Evolutionary conservation across 495 filamentous ascomycete genomes (phyloP), one percentile per base, ranked within the genome.

Genomic region (Sabuloglossum arenarium): DNA sequence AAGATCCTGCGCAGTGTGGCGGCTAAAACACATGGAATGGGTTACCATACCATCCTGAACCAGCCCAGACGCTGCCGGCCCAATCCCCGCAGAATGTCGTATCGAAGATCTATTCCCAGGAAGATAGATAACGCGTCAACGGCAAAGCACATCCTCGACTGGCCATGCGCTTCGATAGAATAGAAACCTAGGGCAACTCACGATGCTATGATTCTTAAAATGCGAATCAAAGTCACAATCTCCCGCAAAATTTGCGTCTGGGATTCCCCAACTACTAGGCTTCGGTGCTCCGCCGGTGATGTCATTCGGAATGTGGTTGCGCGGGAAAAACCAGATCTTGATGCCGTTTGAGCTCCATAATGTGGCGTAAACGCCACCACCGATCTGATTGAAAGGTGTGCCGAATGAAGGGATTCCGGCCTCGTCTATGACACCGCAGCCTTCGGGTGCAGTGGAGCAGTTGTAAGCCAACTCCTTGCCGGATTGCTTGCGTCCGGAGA

Each of bases 61-160:
- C 14, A 12, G 31, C 53, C 71, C 74, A 81, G 19, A 78, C 76
- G 49, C 75, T 70, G 32, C 86, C 89, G 19, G 88, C 88, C 85
- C 86, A 95, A 59, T 86, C 80, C 37, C 90, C 90, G 67, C 90
- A 96, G 69, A 95, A 88, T 0, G 81, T 84, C 0, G 79, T 84
- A 67, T 97, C 78, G 64, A 94, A 80, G 56, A 93, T 51, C 56
- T 57, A 30, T 6, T 19, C 1, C 21, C 16, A 21, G 19, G n/a
- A n/a, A n/a, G n/a, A n/a, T n/a, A n/a, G n/a, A n/a, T 45, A 45
- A 21, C 16, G 23, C 23, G 42, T 43, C 39, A n/a, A 21, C n/a
- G 42, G 23, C 23, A 21, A 3, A 16, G 16, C n/a, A 21, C 16
- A 1, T 49, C 45, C 45, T 28, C 5, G 21, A 10, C 45, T 28